Percentiles rank a stretch among this genome's conserved stretches.
phyloP scores from a whole-genome alignment of 495 filamentous ascomycete species.

The Jackrogersella multiformis region DNA sequence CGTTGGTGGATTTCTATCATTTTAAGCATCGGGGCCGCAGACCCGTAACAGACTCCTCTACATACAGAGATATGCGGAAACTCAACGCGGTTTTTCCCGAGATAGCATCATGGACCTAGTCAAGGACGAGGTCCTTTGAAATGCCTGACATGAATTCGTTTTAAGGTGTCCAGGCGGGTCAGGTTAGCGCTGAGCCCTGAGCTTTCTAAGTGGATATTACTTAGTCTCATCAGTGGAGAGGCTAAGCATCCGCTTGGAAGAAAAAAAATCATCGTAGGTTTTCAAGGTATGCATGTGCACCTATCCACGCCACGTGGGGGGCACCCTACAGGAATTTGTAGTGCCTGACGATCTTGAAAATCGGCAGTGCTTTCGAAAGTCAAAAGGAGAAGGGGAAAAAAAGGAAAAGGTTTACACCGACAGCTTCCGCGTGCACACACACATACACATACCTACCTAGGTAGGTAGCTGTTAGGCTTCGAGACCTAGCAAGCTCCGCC shows the following conservation, averaged over 20 bases:
- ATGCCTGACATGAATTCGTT: conserved; percentile 22
- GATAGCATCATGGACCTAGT: conserved; percentile 13
- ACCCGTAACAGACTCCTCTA: background rate
- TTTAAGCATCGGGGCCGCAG: conserved; percentile 7
- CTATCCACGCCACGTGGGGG: conserved; percentile 32
- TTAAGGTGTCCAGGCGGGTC: conserved; percentile 13
- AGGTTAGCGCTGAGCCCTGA: conserved; percentile 29
- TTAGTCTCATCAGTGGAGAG: conserved; percentile 20
- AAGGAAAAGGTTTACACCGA: conserved; percentile 17
- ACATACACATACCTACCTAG: background rate
- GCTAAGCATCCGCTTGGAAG: conserved; percentile 1
- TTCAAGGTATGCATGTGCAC: too few relatives aligned
- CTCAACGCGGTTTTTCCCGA: conserved; percentile 34
- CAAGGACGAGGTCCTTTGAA: conserved; percentile 9
- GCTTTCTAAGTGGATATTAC: conserved; percentile 21
- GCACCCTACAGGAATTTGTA: conserved; percentile 8
- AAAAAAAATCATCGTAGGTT: conserved; percentile 17
- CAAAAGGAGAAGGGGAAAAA: background rate
- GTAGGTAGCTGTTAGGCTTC: background rate
- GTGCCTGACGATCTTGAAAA: conserved; percentile 7
- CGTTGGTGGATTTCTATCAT: background rate
- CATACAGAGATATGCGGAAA: background rate
- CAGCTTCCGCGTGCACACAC: conserved; percentile 10
- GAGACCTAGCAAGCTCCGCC: conserved; percentile 4
- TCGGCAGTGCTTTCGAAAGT: background rate